Base-by-base conservation (phyloP, 2,329 filamentous ascomycete genomes). In the Trichoderma simmonsii region DNA sequence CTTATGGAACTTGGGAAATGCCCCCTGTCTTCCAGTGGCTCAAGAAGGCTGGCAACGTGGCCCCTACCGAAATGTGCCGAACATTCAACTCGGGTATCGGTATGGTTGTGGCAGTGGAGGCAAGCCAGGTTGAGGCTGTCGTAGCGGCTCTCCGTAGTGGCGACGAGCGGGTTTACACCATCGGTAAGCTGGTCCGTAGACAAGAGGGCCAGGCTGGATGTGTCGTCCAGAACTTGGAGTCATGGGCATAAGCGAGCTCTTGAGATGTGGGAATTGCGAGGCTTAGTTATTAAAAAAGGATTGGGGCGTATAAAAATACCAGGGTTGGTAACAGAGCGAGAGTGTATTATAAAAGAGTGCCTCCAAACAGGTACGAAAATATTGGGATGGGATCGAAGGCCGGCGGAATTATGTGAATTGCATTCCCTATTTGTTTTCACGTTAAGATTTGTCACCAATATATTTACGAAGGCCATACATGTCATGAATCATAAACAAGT, bases 61-160 rank as follows among this genome's bases (percentile, higher is more conserved):
- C 87, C 68, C 86, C 91, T 2, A 79, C 85, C 11, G 96, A 99
- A 84, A 97, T 98, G 88, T 94, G 92, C 66, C 88, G 94, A 72
- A 96, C 94, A 2, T 98, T 97, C 88, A 99, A 99, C 85, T 94
- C 92, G 8, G 96, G 96, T 65, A 85, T 99, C 59, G 96, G 96
- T 61, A 98, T 99, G 95, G 93, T 98, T 6, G 86, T 95, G 34
- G 94, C 94, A 6, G 93, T 98, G 3, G 88, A 88, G 32, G 84
- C 87, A 71, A 86, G 84, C 39, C 87, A 92, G 75, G 93, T 86
- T 2, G 86, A 88, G 6, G 84, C 86, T 48, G 90, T 93, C 2
- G 85, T 85, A 24, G 81, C 85, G 67, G 83, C 88, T 59, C 84
- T 98, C 26, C 63, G 64, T 9, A 85, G 90, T 77, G 85, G 84